A percentile compares a stretch with the other conserved stretches of the same genome.
Conservation (phyloP, 1,284 basidiomycete species). For the Pascua sp. region DNA sequence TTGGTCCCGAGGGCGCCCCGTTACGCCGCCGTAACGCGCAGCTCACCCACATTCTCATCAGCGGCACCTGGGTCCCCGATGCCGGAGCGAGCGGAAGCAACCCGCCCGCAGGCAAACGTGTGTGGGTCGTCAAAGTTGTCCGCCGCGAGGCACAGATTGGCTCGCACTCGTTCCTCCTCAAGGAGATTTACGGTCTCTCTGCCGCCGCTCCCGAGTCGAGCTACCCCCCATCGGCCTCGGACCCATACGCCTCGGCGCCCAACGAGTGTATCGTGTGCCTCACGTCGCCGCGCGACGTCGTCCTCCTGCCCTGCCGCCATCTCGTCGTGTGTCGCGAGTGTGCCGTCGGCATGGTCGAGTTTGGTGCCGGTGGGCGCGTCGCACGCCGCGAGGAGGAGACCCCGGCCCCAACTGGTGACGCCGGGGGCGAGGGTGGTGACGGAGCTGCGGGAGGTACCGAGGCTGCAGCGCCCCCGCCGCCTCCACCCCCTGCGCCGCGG, state of each 20-base stretch:
- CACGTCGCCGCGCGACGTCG: constrained; percentile 78
- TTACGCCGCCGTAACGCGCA: constrained; percentile 72
- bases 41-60: constrained; percentile 76
- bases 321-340: constrained; percentile 88
- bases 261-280: constrained; percentile 86
- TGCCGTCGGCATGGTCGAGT: constrained; percentile 90
- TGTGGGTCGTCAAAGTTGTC: constrained; percentile 82
- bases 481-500: constrained; percentile 49
- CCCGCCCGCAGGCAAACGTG: constrained; percentile 51
- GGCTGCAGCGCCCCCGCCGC: constrained; percentile 38
- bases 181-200: constrained; percentile 83
- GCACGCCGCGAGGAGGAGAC: constrained; percentile 18
- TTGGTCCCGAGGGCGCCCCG: constrained; percentile 60
- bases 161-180: constrained; percentile 81
- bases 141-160: constrained; percentile 80
- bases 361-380: constrained; percentile 81
- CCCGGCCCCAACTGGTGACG: constrained; percentile 15
- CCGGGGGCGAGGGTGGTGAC: constrained; percentile 21
- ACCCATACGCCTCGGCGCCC: constrained; percentile 67
- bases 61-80: constrained; percentile 60
- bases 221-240: constrained; percentile 54
- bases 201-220: constrained; percentile 51
- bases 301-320: constrained; percentile 82
- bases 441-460: not conserved
- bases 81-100: constrained; percentile 16